Percentiles rank a stretch among this genome's conserved stretches.
Evolutionary conservation across 257 asterid species (phyloP).

Genomic region (Petunia secreta): DNA sequence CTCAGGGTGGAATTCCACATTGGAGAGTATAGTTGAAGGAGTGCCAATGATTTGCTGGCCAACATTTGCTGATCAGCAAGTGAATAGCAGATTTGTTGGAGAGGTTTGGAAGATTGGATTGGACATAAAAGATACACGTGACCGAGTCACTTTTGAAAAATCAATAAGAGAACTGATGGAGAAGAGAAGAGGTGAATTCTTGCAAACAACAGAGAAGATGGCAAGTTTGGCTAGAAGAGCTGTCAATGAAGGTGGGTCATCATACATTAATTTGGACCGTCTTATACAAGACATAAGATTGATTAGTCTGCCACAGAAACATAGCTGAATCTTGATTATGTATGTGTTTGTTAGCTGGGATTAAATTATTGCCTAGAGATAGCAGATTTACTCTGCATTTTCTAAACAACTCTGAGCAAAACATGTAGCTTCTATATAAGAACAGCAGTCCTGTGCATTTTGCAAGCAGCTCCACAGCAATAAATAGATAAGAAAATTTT

Average conservation of each 20-base stretch:
- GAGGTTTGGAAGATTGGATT: conserved; percentile 41
- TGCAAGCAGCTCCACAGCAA: background rate
- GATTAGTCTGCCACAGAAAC: background rate
- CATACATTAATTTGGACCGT: conserved; percentile 29
- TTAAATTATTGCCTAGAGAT: background rate
- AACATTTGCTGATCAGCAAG: conserved; percentile 36
- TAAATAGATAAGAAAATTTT: background rate
- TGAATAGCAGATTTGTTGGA: conserved; percentile 37
- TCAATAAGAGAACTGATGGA: conserved; percentile 38
- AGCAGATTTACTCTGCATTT: background rate
- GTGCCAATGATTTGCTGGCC: conserved; percentile 47
- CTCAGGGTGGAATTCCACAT: conserved; percentile 30
- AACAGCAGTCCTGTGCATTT: background rate
- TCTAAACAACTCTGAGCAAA: background rate
- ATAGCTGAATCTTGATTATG: background rate
- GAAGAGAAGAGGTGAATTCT: conserved; percentile 32
- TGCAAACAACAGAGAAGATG: conserved; percentile 26
- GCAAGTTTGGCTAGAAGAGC: conserved; percentile 29
- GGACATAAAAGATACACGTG: conserved; percentile 42
- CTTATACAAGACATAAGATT: conserved; percentile 33
- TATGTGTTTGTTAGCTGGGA: background rate
- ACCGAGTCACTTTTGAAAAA: conserved; percentile 27
- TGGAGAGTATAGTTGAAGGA: conserved; percentile 40
- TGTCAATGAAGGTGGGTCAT: conserved; percentile 34
- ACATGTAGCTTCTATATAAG: background rate